phyloP scores from a whole-genome alignment of 306 rosid genomes.

The Prosopis cineraria region DNA sequence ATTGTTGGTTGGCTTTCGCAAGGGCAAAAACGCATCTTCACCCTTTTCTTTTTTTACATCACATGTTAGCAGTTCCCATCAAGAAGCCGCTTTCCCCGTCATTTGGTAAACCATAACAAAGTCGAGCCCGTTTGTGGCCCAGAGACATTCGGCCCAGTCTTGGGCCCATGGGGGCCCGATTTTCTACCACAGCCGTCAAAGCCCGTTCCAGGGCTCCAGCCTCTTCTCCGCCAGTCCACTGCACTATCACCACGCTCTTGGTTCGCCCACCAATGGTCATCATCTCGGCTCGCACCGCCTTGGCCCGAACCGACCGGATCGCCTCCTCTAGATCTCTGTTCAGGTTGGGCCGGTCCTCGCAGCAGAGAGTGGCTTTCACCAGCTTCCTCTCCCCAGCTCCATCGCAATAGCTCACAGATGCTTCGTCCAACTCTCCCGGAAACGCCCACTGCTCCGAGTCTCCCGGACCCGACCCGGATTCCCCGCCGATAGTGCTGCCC shows the following conservation, averaged over 20 bases:
- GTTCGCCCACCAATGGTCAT: constrained; percentile 84
- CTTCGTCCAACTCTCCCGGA: constrained; percentile 73
- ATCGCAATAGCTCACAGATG: constrained; percentile 53
- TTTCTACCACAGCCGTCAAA: constrained; percentile 74
- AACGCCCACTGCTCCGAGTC: constrained; percentile 45
- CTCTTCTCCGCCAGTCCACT: constrained; percentile 43
- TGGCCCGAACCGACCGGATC: constrained; percentile 58
- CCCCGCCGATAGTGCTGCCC: neutral
- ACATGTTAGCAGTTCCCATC: neutral
- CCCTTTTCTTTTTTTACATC: too few species aligned
- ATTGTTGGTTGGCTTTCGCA: too few species aligned
- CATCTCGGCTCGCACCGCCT: constrained; percentile 69
- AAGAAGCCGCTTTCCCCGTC: constrained; percentile 24
- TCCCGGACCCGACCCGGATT: constrained; percentile 27
- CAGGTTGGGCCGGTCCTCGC: constrained; percentile 77
- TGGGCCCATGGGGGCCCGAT: constrained; percentile 54
- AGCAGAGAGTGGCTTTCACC: constrained; percentile 70
- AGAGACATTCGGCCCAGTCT: constrained; percentile 36
- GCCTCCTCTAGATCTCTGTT: constrained; percentile 66
- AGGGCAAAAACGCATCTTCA: too few species aligned
- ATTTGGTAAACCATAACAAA: constrained; percentile 21
- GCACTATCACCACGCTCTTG: constrained; percentile 63
- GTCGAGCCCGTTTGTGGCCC: constrained; percentile 64
- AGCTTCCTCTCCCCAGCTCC: constrained; percentile 37
- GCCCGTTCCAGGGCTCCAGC: constrained; percentile 66